phyloP scores from a whole-genome alignment of 768 basidiomycete species.

The Lactarius hengduanensis region DNA sequence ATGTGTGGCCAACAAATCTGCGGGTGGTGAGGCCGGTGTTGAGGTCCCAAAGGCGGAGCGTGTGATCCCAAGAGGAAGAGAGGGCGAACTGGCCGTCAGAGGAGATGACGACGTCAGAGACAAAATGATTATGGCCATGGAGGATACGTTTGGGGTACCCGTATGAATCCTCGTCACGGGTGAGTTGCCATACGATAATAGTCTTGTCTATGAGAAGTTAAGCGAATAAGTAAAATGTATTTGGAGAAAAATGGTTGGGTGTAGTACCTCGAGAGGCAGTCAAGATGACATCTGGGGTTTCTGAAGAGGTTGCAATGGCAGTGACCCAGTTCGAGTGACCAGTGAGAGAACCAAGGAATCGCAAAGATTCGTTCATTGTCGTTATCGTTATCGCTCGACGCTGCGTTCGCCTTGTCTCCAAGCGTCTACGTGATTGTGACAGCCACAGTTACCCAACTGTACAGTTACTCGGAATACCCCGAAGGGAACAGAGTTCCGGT shows the following conservation, averaged over 20 bases:
- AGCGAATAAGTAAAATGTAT: constrained; percentile 19
- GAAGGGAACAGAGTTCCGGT: neutral
- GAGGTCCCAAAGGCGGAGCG: constrained; percentile 98
- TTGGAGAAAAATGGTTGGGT: constrained; percentile 15
- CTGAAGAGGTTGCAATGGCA: constrained; percentile 95
- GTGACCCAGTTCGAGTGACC: constrained; percentile 99
- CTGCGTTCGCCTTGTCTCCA: neutral
- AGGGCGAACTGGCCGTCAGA: constrained; percentile 99
- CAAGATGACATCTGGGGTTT: constrained; percentile 99
- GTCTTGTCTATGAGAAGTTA: constrained; percentile 78
- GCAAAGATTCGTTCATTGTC: constrained; percentile 29
- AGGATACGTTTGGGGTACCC: constrained; percentile 98
- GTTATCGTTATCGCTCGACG: constrained; percentile 11
- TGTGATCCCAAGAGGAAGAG: constrained; percentile 99
- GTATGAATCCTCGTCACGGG: constrained; percentile 86
- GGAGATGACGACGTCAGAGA: constrained; percentile 97
- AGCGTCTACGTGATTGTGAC: constrained; percentile 22
- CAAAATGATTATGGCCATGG: constrained; percentile 99
- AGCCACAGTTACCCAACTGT: constrained; percentile 29
- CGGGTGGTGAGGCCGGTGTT: constrained; percentile 96
- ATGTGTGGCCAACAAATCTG: constrained; percentile 96
- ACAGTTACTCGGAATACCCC: constrained; percentile 23
- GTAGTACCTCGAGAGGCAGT: constrained; percentile 90
- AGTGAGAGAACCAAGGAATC: constrained; percentile 75
- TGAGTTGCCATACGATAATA: constrained; percentile 99